Conservation (phyloP, 75 land plant genomes). For the Cryptomeria japonica region DNA sequence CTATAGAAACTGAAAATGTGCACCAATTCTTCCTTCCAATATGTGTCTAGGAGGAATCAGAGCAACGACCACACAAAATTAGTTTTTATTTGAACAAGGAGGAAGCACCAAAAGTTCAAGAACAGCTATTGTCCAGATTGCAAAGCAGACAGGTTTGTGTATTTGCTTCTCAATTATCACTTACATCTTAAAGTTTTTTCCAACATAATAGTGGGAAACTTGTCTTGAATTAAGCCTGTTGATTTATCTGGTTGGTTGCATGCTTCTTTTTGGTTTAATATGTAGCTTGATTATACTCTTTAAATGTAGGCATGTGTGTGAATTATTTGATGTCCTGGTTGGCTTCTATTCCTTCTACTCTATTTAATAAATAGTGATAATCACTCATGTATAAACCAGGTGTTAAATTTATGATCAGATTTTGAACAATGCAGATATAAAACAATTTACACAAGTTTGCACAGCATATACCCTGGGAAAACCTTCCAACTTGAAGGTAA, state of each 20-base stretch:
- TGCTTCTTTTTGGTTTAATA: not conserved
- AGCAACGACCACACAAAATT: constrained; percentile 44
- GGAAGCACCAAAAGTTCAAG: constrained; percentile 20
- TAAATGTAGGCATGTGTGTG: constrained; percentile 2
- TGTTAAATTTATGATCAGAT: no score
- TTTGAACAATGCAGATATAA: no score
- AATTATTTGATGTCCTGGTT: not conserved
- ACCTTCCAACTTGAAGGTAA: no score
- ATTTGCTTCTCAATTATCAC: not conserved
- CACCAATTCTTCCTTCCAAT: not conserved
- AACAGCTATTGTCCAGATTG: constrained; percentile 13
- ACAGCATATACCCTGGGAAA: no score
- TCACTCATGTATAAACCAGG: not conserved
- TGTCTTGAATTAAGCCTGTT: not conserved
- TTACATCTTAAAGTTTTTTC: not conserved
- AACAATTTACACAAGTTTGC: no score
- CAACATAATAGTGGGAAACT: not conserved
- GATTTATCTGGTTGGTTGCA: not conserved
- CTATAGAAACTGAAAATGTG: not conserved
- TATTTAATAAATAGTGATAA: not conserved
- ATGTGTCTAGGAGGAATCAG: constrained; percentile 30
- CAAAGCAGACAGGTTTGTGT: not conserved
- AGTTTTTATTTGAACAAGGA: constrained; percentile 33
- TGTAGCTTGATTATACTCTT: not conserved
- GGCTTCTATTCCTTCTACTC: not conserved